Percentiles rank a stretch among this genome's conserved stretches.
These are phyloP conservation scores for Leccinum imitatum DNA, from an alignment of 768 basidiomycete species.

Conservation along the genomic window DNA sequence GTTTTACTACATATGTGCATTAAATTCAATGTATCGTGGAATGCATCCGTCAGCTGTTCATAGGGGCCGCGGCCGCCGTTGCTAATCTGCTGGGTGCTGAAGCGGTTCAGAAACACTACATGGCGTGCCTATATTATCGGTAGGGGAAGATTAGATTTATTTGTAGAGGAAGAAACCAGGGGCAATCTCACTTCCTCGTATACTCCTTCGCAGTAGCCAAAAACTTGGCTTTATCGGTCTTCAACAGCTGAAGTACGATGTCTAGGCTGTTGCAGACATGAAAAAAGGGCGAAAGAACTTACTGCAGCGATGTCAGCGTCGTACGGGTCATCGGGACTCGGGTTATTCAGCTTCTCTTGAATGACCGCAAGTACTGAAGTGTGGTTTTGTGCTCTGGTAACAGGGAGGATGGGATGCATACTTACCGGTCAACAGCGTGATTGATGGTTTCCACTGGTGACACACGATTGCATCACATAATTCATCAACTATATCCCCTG, in stretches of 20 bases:
- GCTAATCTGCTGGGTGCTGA: constrained; percentile 3
- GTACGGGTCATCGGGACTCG: constrained; percentile 85
- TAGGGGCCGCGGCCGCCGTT: background rate
- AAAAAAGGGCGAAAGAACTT: constrained; percentile 27
- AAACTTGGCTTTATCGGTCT: constrained; percentile 77
- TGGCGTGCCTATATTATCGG: constrained; percentile 20
- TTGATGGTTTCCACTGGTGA: constrained; percentile 80
- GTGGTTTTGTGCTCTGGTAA: constrained; percentile 11
- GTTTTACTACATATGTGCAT: constrained; percentile 8
- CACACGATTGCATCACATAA: constrained; percentile 5
- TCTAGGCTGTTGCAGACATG: constrained; percentile 1
- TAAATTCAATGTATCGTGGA: constrained; percentile 7
- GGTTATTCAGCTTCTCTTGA: constrained; percentile 86
- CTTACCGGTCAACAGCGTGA: constrained; percentile 67
- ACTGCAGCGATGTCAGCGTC: constrained; percentile 86
- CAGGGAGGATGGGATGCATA: constrained; percentile 11
- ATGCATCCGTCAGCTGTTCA: constrained; percentile 2
- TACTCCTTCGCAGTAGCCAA: constrained; percentile 75
- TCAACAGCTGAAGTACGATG: constrained; percentile 52
- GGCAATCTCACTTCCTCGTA: constrained; percentile 69
- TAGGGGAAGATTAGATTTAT: constrained; percentile 4
- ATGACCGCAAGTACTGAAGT: constrained; percentile 67
- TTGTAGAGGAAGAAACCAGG: background rate
- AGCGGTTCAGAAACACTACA: constrained; percentile 8
- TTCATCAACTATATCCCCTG: constrained; percentile 7